These are phyloP conservation scores for Fusarium brevicatenulatum DNA, from an alignment of 2,329 filamentous ascomycete species.

Conservation along the genomic window DNA sequence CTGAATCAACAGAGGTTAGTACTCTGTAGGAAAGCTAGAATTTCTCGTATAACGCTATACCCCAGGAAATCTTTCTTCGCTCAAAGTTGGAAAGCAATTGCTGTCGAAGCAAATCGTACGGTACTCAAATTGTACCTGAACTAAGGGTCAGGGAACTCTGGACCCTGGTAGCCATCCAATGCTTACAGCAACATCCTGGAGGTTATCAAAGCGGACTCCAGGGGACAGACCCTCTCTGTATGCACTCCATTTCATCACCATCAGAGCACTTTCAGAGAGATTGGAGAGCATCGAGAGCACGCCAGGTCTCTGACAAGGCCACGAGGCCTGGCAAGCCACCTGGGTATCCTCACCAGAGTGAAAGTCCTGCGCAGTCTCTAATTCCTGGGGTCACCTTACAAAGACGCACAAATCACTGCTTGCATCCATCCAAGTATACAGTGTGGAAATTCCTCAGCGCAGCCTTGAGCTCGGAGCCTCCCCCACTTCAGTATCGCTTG, in stretches of 20 bases:
- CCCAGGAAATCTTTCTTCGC: neutral
- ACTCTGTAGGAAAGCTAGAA: neutral
- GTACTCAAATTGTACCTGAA: conserved; percentile 18
- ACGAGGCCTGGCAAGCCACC: conserved; percentile 2
- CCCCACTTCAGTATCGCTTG: conserved; percentile 23
- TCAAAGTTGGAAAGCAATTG: neutral
- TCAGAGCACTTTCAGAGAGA: conserved; percentile 18
- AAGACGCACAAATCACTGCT: conserved; percentile 24
- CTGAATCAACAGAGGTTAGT: neutral
- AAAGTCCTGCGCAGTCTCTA: neutral
- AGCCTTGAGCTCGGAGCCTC: conserved; percentile 42
- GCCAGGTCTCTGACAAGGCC: conserved; percentile 3
- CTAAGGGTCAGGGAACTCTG: conserved; percentile 4
- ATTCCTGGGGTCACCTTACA: conserved; percentile 1
- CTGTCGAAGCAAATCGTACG: neutral
- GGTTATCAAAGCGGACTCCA: conserved; percentile 27
- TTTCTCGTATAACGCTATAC: neutral
- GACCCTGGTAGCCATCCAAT: conserved; percentile 10
- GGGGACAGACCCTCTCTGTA: conserved; percentile 23
- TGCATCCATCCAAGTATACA: conserved; percentile 32
- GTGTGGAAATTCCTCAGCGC: conserved; percentile 38
- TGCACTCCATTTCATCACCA: conserved; percentile 24
- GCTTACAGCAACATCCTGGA: conserved; percentile 22
- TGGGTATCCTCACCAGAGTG: neutral
- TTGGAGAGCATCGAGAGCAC: conserved; percentile 7